Evolutionary conservation across 805 yeast genomes (phyloP), one percentile per base, ranked within the genome.

Genomic region (Maudiozyma turicensis): DNA sequence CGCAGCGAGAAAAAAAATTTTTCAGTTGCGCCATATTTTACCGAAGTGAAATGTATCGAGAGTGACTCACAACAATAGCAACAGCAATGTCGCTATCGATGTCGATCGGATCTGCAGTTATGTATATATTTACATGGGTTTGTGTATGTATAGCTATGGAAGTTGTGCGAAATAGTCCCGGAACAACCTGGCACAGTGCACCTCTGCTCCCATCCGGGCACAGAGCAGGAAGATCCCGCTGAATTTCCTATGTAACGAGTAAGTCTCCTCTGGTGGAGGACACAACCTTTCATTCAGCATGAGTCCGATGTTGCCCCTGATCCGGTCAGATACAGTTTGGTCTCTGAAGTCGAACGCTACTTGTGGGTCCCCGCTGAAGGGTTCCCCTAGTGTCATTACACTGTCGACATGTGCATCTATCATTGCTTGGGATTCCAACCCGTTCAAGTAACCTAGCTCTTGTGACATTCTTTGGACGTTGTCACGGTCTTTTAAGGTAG

Each of bases 181-280:
- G 61, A 93, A 91, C 44, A 91, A 67, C 56, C 81, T 72, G 47
- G 82, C 80, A 62, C 95, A 84, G 13, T 90, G 95, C 35, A 93
- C 91, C 10, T 75, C 72, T 2, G 98, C 97, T 40, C 78, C 72
- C 67, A 93, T 73, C 57, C 86, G 77, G 3, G 98, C 86, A 70
- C 98, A 91, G 48, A 93, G 72, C 52, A 93, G 72, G 62, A 86
- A 93, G 1, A 93, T 95, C 9, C 99, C 99, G 62, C 95, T 86
- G 61, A 93, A 80, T 63, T 93, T 93, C 59, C 99, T 76, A 68
- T 93, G 99, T 58, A 93, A 72, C n/a, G 95, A 85, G 65, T 93
- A 93, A 0, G 99, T 93, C 67, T 93, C 99, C 61, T 93, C 98
- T 2, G 99, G 99, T 11, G 99, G 99, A 3, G 99, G 97, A 3